A percentile compares a stretch with the other conserved stretches of the same genome.
Evolutionary conservation across 192 early-diverging fungal genomes (phyloP).

Genomic region (Diversispora eburnea): DNA sequence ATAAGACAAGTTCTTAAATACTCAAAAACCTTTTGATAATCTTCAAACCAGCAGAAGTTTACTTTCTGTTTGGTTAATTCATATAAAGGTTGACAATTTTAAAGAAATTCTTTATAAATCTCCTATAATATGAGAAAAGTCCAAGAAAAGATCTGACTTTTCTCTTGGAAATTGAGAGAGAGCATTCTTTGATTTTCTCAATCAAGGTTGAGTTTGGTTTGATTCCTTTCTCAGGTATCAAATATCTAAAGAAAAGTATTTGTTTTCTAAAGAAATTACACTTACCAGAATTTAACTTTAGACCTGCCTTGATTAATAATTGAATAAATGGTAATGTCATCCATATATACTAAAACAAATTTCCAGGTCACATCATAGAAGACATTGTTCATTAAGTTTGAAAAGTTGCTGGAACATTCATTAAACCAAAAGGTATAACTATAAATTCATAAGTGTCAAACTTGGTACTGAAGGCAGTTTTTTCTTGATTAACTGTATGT

Average conservation of each 20-base stretch:
- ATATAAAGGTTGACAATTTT: not conserved
- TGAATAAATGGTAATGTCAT: no score
- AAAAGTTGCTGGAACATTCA: constrained; percentile 30
- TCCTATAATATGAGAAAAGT: not conserved
- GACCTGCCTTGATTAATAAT: no score
- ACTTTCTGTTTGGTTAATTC: not conserved
- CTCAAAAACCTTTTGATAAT: not conserved
- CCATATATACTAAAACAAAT: not conserved
- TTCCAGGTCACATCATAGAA: constrained; percentile 8
- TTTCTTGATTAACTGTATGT: not conserved
- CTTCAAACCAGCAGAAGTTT: not conserved
- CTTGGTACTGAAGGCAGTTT: constrained; percentile 31
- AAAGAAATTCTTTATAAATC: not conserved
- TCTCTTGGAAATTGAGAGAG: not conserved
- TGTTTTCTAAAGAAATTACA: no score
- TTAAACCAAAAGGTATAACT: constrained; percentile 33
- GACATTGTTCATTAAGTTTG: constrained; percentile 21
- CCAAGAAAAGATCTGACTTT: not conserved
- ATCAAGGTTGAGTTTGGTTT: no score
- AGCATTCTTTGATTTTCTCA: not conserved
- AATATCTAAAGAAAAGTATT: not conserved
- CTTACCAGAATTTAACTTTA: no score
- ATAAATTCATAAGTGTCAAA: constrained; percentile 24
- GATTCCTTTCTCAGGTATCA: not conserved
- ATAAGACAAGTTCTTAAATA: no score